phyloP scores from a whole-genome alignment of 805 yeast genomes.

The Candida alai region DNA sequence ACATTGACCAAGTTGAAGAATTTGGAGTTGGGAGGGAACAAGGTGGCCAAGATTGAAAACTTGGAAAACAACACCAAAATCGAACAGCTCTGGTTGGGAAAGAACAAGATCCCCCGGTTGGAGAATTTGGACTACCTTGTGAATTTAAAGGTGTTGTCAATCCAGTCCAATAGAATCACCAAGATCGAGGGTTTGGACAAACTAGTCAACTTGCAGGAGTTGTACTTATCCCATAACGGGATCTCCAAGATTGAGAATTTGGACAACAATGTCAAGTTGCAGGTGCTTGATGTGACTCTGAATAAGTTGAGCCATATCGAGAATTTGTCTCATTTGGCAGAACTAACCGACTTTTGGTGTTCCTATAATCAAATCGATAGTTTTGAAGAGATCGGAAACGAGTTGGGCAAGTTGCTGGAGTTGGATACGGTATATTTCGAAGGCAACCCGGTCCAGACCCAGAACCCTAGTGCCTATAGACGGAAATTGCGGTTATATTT shows the following conservation, averaged over 20 bases:
- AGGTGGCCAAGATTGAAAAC: slow-evolving; percentile 56
- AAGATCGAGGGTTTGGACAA: slow-evolving; percentile 79
- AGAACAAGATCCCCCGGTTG: slow-evolving; percentile 66
- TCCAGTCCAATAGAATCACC: slow-evolving; percentile 79
- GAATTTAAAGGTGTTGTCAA: slow-evolving; percentile 72
- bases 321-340: slow-evolving; percentile 56
- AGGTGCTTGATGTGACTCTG: slow-evolving; percentile 76
- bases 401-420: slow-evolving; percentile 57
- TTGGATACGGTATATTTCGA: slow-evolving; percentile 91
- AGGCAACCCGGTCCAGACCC: slow-evolving; percentile 80
- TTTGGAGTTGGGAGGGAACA: slow-evolving; percentile 90
- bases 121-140: slow-evolving; percentile 57
- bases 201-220: slow-evolving; percentile 70
- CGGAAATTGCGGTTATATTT: slow-evolving; percentile 73
- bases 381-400: slow-evolving; percentile 64
- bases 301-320: slow-evolving; percentile 62
- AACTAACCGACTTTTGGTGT: slow-evolving; percentile 94
- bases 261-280: slow-evolving; percentile 62
- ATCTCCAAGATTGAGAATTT: slow-evolving; percentile 72
- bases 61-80: slow-evolving; percentile 53
- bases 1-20: slow-evolving; percentile 54
- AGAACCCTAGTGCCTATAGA: slow-evolving; percentile 77
- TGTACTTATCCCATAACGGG: slow-evolving; percentile 85
- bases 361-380: slow-evolving; percentile 67
- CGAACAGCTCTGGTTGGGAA: slow-evolving; percentile 88